Percentiles rank a stretch among this genome's conserved stretches.
Conservation (phyloP, 805 yeast species). For the Naumovozyma castellii region DNA sequence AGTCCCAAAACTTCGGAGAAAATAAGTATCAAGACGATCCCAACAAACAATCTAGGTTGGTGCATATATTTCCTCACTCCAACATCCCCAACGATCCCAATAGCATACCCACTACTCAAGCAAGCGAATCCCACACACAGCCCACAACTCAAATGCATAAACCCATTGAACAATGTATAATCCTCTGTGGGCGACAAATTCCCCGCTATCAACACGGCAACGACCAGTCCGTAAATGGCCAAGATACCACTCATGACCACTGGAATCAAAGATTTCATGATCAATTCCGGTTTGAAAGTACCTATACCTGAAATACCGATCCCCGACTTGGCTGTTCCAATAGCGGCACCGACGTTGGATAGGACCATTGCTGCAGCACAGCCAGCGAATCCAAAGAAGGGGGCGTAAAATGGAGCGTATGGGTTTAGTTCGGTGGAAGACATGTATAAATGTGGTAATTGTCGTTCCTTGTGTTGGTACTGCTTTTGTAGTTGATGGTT, state of each 20-base stretch:
- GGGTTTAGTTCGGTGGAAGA: conserved; percentile 33
- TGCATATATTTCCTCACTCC: conserved; percentile 85
- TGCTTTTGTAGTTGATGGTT: neutral
- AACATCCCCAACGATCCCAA: conserved; percentile 89
- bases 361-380: conserved; percentile 88
- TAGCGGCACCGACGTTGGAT: conserved; percentile 96
- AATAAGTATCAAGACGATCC: conserved; percentile 80
- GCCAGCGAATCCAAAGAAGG: conserved; percentile 96
- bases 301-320: conserved; percentile 98
- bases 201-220: conserved; percentile 90
- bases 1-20: conserved; percentile 85
- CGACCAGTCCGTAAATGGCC: conserved; percentile 94
- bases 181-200: conserved; percentile 68
- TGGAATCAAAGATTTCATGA: conserved; percentile 92
- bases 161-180: conserved; percentile 89
- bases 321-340: conserved; percentile 97
- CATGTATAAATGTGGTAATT: no score
- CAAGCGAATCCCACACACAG: conserved; percentile 94
- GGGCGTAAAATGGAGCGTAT: conserved; percentile 85
- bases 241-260: conserved; percentile 97
- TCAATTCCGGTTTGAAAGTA: conserved; percentile 91
- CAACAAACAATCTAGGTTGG: conserved; percentile 81
- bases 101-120: conserved; percentile 92
- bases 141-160: conserved; percentile 96
- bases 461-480: no score